Base-by-base conservation (phyloP, 1,139 yeast genomes). In the Kurtzmaniella quercitrusa region DNA sequence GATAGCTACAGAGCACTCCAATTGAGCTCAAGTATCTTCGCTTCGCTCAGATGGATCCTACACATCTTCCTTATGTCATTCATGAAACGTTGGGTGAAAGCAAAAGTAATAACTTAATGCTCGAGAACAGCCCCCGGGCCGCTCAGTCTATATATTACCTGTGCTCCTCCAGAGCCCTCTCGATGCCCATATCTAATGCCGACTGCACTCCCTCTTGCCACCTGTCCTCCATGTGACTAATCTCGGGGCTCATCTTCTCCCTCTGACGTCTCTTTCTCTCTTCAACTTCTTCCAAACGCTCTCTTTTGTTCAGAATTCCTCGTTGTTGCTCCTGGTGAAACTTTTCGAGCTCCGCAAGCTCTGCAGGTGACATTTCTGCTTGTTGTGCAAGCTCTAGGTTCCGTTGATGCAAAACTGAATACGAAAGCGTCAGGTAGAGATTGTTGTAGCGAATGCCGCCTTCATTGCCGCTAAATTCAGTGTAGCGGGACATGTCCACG, bases 171-270 rank as follows among this genome's bases (percentile, higher is more conserved):
- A 55, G 51, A 15, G 62, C 54, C 38, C 38, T 18, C 44, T 67
- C 68, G n/a, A 66, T 54, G 15, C 67, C 65, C 40, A 63, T 46
- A 40, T 70, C 76, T 34, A 72, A 70, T 44, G 66, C 60, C 6
- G 65, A 51, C 43, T 57, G 57, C 27, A 73, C 55, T 2, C 75
- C 73, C 27, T 69, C 72, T 43, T 59, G 63, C 77, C 77, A 73
- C 46, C 67, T 52, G 18, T 56, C 56, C 25, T 59, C 53, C 40
- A 71, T 57, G 48, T 70, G 65, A 42, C 63, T 68, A 40, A 62
- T 54, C 17, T 63, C 69, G 1, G 75, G 73, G 45, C 58, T 54
- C 47, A 59, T 66, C 21, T 65, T 73, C 7, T 49, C 58, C 10
- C 55, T 42, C 52, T 71, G 77, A 45, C 70, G 56, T 46, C 58